These are phyloP conservation scores for Marsdenia floribunda DNA, from an alignment of 257 asterid species.

Conservation along the genomic window DNA sequence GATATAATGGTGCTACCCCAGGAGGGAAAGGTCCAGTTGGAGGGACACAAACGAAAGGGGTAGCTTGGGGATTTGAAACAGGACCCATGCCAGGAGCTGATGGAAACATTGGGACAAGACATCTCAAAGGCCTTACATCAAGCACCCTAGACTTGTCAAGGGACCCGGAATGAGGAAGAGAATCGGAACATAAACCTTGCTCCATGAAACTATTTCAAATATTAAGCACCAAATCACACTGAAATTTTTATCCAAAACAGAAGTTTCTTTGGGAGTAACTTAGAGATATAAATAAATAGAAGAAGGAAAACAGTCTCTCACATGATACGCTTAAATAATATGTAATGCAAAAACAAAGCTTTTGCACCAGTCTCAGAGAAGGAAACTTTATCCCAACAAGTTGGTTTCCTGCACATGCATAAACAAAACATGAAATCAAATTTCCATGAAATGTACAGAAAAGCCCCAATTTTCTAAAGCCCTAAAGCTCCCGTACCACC, in stretches of 20 bases:
- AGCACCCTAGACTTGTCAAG: slow-evolving; percentile 77
- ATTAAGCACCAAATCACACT: slow-evolving; percentile 8
- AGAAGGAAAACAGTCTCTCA: not conserved
- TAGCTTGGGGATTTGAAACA: slow-evolving; percentile 46
- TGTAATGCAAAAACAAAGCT: slow-evolving; percentile 9
- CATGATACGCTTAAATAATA: not conserved
- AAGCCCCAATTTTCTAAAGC: slow-evolving; percentile 35
- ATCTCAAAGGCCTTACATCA: slow-evolving; percentile 70
- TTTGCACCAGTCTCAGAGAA: slow-evolving; percentile 9
- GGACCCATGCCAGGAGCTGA: slow-evolving; percentile 48
- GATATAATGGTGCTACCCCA: slow-evolving; percentile 85
- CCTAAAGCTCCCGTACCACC: slow-evolving; percentile 17
- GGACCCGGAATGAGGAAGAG: slow-evolving; percentile 38
- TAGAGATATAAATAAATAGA: not conserved
- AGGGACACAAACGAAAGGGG: slow-evolving; percentile 85
- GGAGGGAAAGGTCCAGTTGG: slow-evolving; percentile 93
- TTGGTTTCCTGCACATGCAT: slow-evolving; percentile 37
- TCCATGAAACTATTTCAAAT: slow-evolving; percentile 44
- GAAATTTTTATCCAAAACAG: slow-evolving; percentile 16
- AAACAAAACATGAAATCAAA: slow-evolving; percentile 10
- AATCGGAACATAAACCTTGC: slow-evolving; percentile 46
- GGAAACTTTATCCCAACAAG: slow-evolving; percentile 16
- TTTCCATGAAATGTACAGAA: slow-evolving; percentile 20
- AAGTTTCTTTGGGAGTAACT: not conserved
- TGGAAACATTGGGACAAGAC: slow-evolving; percentile 76